Base-by-base conservation (phyloP, 768 basidiomycete species). In the Lentinula aciculospora region DNA sequence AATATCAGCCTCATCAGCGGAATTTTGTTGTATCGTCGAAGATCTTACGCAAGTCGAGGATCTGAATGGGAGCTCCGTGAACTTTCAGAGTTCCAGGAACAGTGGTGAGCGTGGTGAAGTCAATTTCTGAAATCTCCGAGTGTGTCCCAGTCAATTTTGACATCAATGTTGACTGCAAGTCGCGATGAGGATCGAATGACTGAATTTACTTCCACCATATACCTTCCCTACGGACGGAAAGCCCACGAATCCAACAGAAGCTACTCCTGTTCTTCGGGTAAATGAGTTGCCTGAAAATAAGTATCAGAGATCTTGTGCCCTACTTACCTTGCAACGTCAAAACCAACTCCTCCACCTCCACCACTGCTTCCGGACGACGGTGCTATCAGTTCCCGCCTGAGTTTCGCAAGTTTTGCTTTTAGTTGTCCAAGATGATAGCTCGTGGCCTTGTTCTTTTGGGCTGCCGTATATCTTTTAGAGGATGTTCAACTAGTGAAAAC, bases 371-470 rank as follows among this genome's bases (percentile, higher is more conserved):
- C 85, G 19, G 80, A 71, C 3, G 88, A 76, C 0, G 90, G 86
- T 9, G 83, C 78, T 64, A 99, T 94, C 56, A 99, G 84, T 69
- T 99, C 97, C 58, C 97, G 84, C 61, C 93, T 82, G 46, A 98
- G 88, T 71, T 99, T 99, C 50, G 97, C 97, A 53, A 99, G 86
- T 71, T 99, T 99, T 57, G 97, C 96, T 72, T 98, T 98, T 70
- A 98, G 86, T 76, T 95, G 92, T 54, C 95, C 95, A 59, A 97
- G 75, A 76, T 96, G 94, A 72, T 95, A 95, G 76, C 92, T 93
- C 63, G 91, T 93, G 76, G 91, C 91, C 84, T 94, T 94, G 74
- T 94, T 94, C 73, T 94, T 94, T 80, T 94, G 92, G 68, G 92
- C 92, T 94, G 71, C 6, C 7, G 19, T 8, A 10, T 39, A 25